Evolutionary conservation across 2,329 filamentous ascomycete species (phyloP).

Genomic region (Myriosclerotinia curreyana): DNA sequence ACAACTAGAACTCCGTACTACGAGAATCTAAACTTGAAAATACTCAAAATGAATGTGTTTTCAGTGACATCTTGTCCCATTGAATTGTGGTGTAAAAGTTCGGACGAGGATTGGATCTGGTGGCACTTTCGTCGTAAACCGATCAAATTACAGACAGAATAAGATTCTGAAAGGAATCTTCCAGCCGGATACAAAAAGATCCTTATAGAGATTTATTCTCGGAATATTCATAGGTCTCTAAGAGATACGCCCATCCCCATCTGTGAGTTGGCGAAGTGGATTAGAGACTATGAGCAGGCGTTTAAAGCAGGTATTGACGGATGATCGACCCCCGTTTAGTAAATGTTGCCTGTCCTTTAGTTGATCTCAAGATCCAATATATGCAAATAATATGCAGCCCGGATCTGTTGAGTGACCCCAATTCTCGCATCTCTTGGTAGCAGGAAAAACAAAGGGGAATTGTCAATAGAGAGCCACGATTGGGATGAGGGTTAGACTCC

Average conservation of each 20-base stretch:
- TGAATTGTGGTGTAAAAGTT: conserved; percentile 8
- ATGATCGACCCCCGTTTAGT: conserved; percentile 30
- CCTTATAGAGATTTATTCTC: background rate
- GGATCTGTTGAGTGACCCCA: conserved; percentile 27
- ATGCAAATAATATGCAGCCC: conserved; percentile 32
- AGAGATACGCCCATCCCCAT: conserved; percentile 7
- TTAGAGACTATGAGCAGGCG: conserved; percentile 11
- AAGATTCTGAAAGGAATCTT: background rate
- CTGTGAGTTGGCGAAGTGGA: conserved; percentile 11
- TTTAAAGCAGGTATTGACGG: conserved; percentile 29
- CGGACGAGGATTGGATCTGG: conserved; percentile 26
- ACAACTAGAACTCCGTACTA: background rate
- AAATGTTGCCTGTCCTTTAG: conserved; percentile 25
- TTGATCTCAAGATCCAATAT: conserved; percentile 35
- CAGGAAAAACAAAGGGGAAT: conserved; percentile 5
- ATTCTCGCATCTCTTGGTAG: conserved; percentile 18
- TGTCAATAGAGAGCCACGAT: too few relatives aligned
- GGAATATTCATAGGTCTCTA: background rate
- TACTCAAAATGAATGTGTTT: background rate
- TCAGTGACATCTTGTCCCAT: background rate
- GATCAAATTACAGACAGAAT: conserved; percentile 11
- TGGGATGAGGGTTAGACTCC: conserved; percentile 2
- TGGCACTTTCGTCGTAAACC: conserved; percentile 20
- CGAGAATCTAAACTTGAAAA: background rate
- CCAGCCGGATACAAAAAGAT: background rate